A percentile compares a stretch with the other conserved stretches of the same genome.
Conservation (phyloP, 2,329 filamentous ascomycete genomes). For the Hymenoscyphus repandus region DNA sequence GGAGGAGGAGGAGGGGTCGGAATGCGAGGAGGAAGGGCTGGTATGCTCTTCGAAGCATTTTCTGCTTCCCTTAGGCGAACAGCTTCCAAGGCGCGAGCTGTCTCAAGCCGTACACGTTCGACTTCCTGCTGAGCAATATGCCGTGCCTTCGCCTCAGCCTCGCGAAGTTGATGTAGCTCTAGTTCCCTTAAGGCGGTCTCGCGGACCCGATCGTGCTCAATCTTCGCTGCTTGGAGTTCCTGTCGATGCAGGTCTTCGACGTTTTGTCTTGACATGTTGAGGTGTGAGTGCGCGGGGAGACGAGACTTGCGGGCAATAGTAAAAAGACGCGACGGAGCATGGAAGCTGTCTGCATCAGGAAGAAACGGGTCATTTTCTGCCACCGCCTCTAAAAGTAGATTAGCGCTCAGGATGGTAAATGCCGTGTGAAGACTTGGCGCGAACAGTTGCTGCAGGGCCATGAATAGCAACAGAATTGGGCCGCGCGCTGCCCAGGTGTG, state of each 20-base stretch:
- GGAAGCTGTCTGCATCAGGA: no score
- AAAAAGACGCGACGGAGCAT: no score
- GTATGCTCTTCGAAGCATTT: conserved; percentile 31
- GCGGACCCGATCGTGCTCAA: conserved; percentile 61
- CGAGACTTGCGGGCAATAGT: no score
- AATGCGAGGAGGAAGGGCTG: conserved; percentile 19
- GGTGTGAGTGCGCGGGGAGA: no score
- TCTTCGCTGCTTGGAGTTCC: conserved; percentile 60
- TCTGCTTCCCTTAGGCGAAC: conserved; percentile 43
- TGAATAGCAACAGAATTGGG: no score
- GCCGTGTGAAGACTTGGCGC: no score
- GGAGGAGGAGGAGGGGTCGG: conserved; percentile 21
- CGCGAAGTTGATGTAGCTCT: conserved; percentile 42
- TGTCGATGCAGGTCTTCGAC: conserved; percentile 33
- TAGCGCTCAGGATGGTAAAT: no score
- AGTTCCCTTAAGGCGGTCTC: conserved; percentile 44
- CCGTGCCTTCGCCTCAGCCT: conserved; percentile 32
- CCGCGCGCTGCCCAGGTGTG: no score
- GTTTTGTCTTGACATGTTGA: no score
- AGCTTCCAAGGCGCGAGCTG: conserved; percentile 46
- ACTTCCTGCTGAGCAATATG: conserved; percentile 16
- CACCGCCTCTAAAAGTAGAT: no score
- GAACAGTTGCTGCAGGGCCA: no score
- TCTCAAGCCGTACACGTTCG: conserved; percentile 27
- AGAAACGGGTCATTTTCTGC: no score